Percentiles rank a stretch among this genome's conserved stretches.
Conservation (phyloP, 176 grass and related monocot species). For the Saccharum officinarum region DNA sequence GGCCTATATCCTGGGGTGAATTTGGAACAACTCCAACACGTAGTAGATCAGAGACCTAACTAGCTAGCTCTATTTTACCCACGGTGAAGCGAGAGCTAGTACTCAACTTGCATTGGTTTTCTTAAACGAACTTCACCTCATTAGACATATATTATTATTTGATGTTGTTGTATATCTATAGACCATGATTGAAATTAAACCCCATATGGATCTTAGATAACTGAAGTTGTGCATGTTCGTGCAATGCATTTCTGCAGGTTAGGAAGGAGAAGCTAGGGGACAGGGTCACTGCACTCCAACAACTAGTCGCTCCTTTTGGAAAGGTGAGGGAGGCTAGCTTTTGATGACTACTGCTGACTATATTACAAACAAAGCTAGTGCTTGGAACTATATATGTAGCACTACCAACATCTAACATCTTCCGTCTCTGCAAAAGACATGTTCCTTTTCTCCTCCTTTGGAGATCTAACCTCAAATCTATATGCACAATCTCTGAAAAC, state of each 20-base stretch:
- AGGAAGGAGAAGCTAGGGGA: constrained; percentile 99
- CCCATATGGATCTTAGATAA: not conserved
- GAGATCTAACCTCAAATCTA: constrained; percentile 1
- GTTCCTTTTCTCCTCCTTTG: constrained; percentile 49
- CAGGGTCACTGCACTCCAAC: constrained; percentile 96
- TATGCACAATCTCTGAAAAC: constrained; percentile 23
- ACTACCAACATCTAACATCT: constrained; percentile 37
- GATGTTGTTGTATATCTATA: not conserved
- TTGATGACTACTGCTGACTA: constrained; percentile 58
- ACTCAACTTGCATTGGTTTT: constrained; percentile 6
- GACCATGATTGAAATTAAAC: not conserved
- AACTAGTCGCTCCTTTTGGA: constrained; percentile 99
- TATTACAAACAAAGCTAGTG: constrained; percentile 21
- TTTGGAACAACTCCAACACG: too few species aligned
- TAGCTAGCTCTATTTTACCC: not conserved
- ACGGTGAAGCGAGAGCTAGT: not conserved
- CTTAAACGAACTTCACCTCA: not conserved
- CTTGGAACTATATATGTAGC: constrained; percentile 35
- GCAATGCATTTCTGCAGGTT: constrained; percentile 62
- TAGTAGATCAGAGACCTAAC: not conserved
- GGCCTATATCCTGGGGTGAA: too few species aligned
- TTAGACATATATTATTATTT: constrained; percentile 2
- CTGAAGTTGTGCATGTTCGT: constrained; percentile 28
- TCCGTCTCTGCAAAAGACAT: constrained; percentile 52
- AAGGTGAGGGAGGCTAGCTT: constrained; percentile 70